These are phyloP conservation scores for Gaertneriomyces semiglobifer DNA, from an alignment of 192 early-diverging fungal species.

Conservation along the genomic window DNA sequence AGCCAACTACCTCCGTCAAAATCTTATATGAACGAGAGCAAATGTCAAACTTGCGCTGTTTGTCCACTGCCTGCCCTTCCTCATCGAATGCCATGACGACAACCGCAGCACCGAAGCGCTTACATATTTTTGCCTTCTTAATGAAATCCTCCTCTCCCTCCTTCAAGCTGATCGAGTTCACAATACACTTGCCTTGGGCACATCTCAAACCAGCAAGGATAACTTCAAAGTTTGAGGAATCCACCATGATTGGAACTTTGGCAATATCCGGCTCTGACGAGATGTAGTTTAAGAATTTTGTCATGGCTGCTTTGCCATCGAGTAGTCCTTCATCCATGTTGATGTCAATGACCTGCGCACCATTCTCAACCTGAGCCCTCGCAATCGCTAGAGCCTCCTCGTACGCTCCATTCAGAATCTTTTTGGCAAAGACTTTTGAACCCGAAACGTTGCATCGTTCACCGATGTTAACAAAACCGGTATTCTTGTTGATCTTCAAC, in stretches of 20 bases:
- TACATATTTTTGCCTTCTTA: conserved; percentile 82
- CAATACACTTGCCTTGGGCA: conserved; percentile 95
- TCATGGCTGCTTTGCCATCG: conserved; percentile 91
- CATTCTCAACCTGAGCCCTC: conserved; percentile 88
- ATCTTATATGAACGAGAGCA: conserved; percentile 89
- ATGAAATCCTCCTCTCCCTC: conserved; percentile 92
- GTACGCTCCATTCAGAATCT: conserved; percentile 85
- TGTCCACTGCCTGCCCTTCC: conserved; percentile 82
- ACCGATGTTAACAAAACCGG: conserved; percentile 92
- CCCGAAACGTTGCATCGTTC: conserved; percentile 97
- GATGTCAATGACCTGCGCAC: conserved; percentile 91
- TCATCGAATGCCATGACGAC: conserved; percentile 99
- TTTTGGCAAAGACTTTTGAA: conserved; percentile 90
- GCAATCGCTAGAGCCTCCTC: conserved; percentile 94
- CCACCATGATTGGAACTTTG: conserved; percentile 86
- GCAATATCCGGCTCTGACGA: conserved; percentile 93
- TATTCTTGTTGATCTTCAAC: conserved; percentile 72
- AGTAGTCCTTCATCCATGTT: conserved; percentile 97
- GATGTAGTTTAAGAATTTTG: conserved; percentile 89
- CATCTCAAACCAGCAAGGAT: conserved; percentile 93
- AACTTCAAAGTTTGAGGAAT: conserved; percentile 97
- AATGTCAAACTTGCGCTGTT: conserved; percentile 81
- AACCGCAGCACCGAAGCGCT: conserved; percentile 89
- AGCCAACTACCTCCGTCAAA: conserved; percentile 78
- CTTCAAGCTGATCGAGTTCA: conserved; percentile 95